A percentile compares a stretch with the other conserved stretches of the same genome.
These are phyloP conservation scores for Talaromyces rugulosus DNA, from an alignment of 2,329 filamentous ascomycete species.

Conservation along the genomic window DNA sequence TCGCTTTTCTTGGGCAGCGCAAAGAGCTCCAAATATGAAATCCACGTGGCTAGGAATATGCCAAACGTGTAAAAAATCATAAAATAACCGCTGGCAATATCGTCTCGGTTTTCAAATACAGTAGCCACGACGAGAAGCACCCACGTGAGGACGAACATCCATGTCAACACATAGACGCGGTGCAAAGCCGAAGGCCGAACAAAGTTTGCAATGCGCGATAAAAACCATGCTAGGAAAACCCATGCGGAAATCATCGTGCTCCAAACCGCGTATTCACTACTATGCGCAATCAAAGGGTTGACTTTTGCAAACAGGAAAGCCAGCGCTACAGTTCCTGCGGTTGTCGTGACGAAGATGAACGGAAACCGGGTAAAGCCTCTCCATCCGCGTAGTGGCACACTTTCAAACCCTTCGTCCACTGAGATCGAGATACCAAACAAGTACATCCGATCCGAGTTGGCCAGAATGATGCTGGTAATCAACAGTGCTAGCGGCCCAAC, in stretches of 20 bases:
- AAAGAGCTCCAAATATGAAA: conserved; percentile 77
- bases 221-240: conserved; percentile 76
- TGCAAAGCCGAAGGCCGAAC: conserved; percentile 82
- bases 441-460: conserved; percentile 77
- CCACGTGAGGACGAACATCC: conserved; percentile 78
- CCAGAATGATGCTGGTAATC: conserved; percentile 63
- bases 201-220: conserved; percentile 72
- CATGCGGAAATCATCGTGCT: conserved; percentile 79
- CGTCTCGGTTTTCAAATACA: conserved; percentile 69
- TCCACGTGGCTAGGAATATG: conserved; percentile 67
- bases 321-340: conserved; percentile 64
- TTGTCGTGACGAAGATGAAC: conserved; percentile 65
- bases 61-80: conserved; percentile 75
- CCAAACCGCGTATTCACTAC: conserved; percentile 83
- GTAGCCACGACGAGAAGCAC: conserved; percentile 66
- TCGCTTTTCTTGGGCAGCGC: conserved; percentile 66
- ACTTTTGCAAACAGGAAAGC: conserved; percentile 74
- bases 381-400: conserved; percentile 66
- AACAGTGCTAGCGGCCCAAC: conserved; percentile 71
- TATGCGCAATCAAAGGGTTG: conserved; percentile 89
- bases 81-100: conserved; percentile 73
- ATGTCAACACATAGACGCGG: conserved; percentile 73
- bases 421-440: conserved; percentile 68
- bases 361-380: conserved; percentile 83
- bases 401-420: conserved; percentile 57